Evolutionary conservation across 192 early-diverging fungal species (phyloP), one percentile per base, ranked within the genome.

Genomic region (Coemansia asiatica): DNA sequence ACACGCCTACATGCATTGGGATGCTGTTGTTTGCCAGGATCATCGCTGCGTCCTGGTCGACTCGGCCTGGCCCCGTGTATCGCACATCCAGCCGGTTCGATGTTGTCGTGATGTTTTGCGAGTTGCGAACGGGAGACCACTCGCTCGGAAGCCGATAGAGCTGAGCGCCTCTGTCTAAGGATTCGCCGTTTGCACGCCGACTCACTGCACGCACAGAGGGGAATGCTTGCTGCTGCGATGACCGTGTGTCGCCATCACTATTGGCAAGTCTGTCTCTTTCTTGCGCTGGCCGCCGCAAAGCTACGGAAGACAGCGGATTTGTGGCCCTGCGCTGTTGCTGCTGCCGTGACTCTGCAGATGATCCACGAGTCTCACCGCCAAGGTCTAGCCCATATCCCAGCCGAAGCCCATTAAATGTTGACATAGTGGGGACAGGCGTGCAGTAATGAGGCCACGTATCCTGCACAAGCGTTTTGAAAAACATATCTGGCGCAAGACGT

Each of bases 1-100:
- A 99, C 7, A 97, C 79, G 16, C 94, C 94, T 64, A 89, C 88
- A 57, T 93, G 89, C 9, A 87, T 75, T 26, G 94, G 94, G 21
- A 98, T 94, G 25, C 92, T 85, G 28, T 80, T 61, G 80, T 97
- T 94, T 13, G 90, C 71, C 61, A 91, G 76, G 9, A 98, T 86
- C 36, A 91, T 84, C 13, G 89, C 93, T 9, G 95, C 92, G 72
- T 98, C 91, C 6, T 66, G 60, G 64, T 99, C 97, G 6, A 35
- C 53, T 47, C 84, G 71, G 4, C 95, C 90, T 13, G 83, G 83
- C 6, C 90, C 91, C 68, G 72, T 53, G 68, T 68, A 78, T 8
- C 65, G 65, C 36, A 76, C 63, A 8, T 53, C 66, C 26, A 79
- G 69, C 0, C 72, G 60, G 56, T 82, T 66, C 8, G 74, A 22